Base-by-base conservation (phyloP, 192 early-diverging fungal species). In the Gaertneriomyces semiglobifer region DNA sequence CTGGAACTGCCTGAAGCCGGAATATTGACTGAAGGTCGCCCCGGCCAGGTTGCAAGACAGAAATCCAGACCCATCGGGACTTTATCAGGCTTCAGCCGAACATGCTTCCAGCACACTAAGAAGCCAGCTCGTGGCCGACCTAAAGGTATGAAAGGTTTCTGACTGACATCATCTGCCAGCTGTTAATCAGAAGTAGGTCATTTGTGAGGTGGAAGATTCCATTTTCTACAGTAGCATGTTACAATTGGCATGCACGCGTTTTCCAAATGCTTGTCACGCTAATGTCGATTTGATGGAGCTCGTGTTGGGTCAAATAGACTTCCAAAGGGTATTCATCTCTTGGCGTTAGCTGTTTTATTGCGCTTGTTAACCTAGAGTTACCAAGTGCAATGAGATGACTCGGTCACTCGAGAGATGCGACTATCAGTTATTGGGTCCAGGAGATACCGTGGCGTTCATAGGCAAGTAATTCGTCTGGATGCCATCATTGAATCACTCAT, bases 251-350 rank as follows among this genome's bases (percentile, higher is more conserved):
- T 61, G 20, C 44, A 40, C 40, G 14, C 11, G 14, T 11, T 61
- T 61, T 45, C 41, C 59, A 25, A 38, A 61, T 10, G 59, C 39
- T 5, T 61, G 39, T 45, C 39, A 61, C 6, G 14, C 41, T 10
- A 61, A 61, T 45, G 44, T 45, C 11, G 42, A 40, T 12, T 44
- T 61, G 14, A 45, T 61, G 39, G 59, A 45, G 7, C 2, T 61
- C 40, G 38, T 45, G 14, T n/a, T 61, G 42, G 14, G 16, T 10
- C n/a, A 44, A 11, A 45, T 61, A 12, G 59, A 61, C 25, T 61
- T 45, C 43, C 14, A 11, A 11, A 14, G 11, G 38, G 59, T 61
- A 57, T 16, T 16, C 14, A 12, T 20, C 18, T 25, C 4, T 57
- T 57, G 19, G 38, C 20, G 20, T 57, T 8, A 38, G 16, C 25